Conservation (phyloP, 805 yeast species). For the Hanseniaspora singularis region DNA sequence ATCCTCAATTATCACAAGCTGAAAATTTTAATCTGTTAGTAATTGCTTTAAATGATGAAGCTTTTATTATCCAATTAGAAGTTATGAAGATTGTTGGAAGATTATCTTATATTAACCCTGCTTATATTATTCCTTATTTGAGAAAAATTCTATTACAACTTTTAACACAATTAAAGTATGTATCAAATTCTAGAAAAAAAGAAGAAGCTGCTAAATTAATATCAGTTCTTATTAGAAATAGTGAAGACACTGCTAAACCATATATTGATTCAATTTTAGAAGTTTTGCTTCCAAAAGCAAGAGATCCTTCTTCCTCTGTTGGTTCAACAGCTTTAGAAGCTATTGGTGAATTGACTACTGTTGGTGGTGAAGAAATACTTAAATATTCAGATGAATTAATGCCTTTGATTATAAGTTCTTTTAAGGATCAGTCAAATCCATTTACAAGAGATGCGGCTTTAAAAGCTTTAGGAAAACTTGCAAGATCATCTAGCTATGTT, state of each 20-base stretch:
- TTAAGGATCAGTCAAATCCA: conserved; percentile 86
- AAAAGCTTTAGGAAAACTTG: conserved; percentile 73
- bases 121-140: conserved; percentile 85
- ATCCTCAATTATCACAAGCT: conserved; percentile 88
- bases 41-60: conserved; percentile 85
- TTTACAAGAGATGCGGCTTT: conserved; percentile 82
- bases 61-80: conserved; percentile 66
- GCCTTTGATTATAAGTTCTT: conserved; percentile 77
- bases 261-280: conserved; percentile 85
- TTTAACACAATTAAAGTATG: conserved; percentile 72
- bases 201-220: conserved; percentile 78
- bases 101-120: conserved; percentile 77
- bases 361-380: conserved; percentile 74
- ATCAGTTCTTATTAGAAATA: conserved; percentile 60
- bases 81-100: conserved; percentile 75
- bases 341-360: conserved; percentile 77
- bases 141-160: conserved; percentile 78
- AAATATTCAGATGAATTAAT: conserved; percentile 63
- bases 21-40: conserved; percentile 75
- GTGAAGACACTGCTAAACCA: conserved; percentile 75
- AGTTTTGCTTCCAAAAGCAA: conserved; percentile 63
- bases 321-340: conserved; percentile 78
- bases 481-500: conserved; percentile 88
- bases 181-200: conserved; percentile 59
- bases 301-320: conserved; percentile 63